A percentile compares a stretch with the other conserved stretches of the same genome.
phyloP scores from a whole-genome alignment of 2,329 filamentous ascomycete genomes.

The Pyrenophora graminea region DNA sequence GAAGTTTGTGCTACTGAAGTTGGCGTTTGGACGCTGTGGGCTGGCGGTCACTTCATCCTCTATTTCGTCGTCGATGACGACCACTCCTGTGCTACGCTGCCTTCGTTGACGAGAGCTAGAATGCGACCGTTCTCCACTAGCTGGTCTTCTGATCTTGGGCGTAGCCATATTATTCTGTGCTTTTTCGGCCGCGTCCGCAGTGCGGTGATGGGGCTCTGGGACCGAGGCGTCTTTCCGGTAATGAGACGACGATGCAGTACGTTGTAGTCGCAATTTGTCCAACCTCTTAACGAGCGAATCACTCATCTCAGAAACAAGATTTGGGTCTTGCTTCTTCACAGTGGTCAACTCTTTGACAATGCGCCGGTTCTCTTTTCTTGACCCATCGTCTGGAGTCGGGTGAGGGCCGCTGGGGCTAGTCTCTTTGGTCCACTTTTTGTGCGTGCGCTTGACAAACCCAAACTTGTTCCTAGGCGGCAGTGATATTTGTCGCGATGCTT shows the following conservation, averaged over 20 bases:
- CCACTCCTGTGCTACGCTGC: background rate
- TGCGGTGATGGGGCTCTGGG: background rate
- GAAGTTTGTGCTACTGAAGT: constrained; percentile 1
- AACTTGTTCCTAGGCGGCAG: background rate
- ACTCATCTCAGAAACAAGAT: background rate
- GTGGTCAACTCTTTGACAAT: no score
- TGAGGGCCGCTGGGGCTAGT: no score
- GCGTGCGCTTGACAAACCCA: no score
- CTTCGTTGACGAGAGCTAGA: background rate
- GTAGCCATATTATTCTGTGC: background rate
- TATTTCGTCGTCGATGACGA: background rate
- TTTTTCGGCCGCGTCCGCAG: background rate
- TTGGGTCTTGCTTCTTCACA: background rate
- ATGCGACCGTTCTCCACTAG: background rate
- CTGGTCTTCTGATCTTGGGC: background rate
- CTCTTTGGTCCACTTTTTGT: no score
- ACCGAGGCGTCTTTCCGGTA: background rate
- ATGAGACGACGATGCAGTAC: background rate
- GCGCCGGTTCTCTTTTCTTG: no score
- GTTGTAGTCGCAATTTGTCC: constrained; percentile 1
- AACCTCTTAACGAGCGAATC: constrained; percentile 3
- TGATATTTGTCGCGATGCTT: background rate
- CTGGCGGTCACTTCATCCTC: background rate
- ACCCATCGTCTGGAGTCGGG: no score
- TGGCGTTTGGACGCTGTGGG: background rate